Evolutionary conservation across 2,329 filamentous ascomycete species (phyloP).

Genomic region (Septoria petroselini): DNA sequence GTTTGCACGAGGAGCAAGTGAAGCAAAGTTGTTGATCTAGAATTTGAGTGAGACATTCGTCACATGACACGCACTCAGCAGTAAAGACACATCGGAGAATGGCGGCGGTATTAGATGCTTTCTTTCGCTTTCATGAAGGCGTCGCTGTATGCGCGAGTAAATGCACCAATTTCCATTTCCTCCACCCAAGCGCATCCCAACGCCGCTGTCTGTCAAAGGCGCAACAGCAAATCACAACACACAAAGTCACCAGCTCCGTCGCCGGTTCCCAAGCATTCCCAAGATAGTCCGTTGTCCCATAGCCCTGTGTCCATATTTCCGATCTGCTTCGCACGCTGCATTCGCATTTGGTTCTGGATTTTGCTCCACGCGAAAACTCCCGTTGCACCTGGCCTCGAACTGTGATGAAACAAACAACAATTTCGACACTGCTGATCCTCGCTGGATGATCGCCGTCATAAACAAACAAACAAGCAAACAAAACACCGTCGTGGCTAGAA

Average conservation of each 20-base stretch:
- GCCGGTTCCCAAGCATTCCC: conserved; percentile 10
- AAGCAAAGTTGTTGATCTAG: too few relatives aligned
- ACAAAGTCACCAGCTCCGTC: conserved; percentile 18
- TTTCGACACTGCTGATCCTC: conserved; percentile 9
- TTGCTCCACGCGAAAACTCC: conserved; percentile 11
- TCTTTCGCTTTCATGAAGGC: conserved; percentile 6
- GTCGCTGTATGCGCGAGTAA: conserved; percentile 6
- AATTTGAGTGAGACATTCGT: too few relatives aligned
- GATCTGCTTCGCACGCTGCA: conserved; percentile 11
- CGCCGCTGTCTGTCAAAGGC: conserved; percentile 15
- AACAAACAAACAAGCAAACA: conserved; percentile 5
- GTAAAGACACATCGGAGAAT: too few relatives aligned
- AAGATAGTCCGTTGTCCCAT: background rate
- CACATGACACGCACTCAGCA: too few relatives aligned
- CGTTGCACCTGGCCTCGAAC: background rate
- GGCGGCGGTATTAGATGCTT: background rate
- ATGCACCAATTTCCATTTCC: background rate
- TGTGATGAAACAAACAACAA: background rate
- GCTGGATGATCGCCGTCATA: conserved; percentile 13
- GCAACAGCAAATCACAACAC: background rate
- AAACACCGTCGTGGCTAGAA: conserved; percentile 5
- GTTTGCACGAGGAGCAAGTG: too few relatives aligned
- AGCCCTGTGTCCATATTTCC: conserved; percentile 2
- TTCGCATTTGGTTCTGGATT: conserved; percentile 5
- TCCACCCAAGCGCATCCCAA: background rate